Conservation (phyloP, 176 grass and related monocot species). For the Hsuehochloa calcarea region DNA sequence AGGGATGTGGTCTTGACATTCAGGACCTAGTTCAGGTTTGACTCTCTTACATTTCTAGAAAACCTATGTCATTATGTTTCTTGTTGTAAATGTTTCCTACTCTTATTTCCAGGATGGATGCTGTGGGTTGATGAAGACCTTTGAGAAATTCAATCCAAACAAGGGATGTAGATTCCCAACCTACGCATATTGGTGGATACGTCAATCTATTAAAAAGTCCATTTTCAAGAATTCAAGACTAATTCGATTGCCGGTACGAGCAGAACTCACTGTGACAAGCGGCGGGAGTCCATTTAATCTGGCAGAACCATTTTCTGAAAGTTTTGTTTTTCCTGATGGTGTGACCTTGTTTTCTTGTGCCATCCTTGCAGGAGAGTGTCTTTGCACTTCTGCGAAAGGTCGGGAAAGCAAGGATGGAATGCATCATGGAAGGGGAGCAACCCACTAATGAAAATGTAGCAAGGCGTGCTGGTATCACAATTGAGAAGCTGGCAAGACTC, state of each 20-base stretch:
- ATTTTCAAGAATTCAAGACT: slow-evolving; percentile 78
- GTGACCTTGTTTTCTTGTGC: background rate
- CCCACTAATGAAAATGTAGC: slow-evolving; percentile 67
- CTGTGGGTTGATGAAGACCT: slow-evolving; percentile 78
- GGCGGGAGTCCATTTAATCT: background rate
- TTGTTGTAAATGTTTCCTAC: background rate
- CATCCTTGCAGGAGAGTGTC: slow-evolving; percentile 57
- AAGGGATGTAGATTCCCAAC: slow-evolving; percentile 78
- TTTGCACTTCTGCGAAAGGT: slow-evolving; percentile 68
- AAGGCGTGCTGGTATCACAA: slow-evolving; percentile 60
- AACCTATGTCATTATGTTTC: background rate
- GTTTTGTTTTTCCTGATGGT: background rate
- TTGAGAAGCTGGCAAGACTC: slow-evolving; percentile 63
- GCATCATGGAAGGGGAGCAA: slow-evolving; percentile 63
- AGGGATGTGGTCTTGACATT: slow-evolving; percentile 61
- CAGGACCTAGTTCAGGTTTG: slow-evolving; percentile 72
- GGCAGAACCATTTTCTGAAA: background rate
- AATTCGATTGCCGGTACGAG: slow-evolving; percentile 73
- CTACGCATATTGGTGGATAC: slow-evolving; percentile 93
- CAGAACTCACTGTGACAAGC: background rate
- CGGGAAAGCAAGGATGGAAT: slow-evolving; percentile 57
- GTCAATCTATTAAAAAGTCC: slow-evolving; percentile 74
- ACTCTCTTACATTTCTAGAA: background rate
- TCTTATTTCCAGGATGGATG: slow-evolving; percentile 67
- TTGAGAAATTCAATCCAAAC: slow-evolving; percentile 85